Conservation (phyloP, 78 protist genomes). For the Dictyostelium intermedium region DNA sequence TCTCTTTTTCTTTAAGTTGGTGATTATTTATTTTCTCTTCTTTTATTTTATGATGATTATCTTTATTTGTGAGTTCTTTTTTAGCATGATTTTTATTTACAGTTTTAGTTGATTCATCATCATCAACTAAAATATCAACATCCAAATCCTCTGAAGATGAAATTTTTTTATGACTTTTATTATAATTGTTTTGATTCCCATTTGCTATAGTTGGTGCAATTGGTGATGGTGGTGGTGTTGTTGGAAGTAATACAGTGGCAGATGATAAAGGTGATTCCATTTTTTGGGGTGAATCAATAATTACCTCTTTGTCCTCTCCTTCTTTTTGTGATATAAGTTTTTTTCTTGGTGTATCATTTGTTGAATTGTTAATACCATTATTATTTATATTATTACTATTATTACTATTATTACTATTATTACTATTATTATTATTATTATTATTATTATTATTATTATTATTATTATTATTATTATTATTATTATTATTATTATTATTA, state of each 20-base stretch:
- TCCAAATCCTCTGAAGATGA: constrained; percentile 24
- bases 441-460: not conserved
- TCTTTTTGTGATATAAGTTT: not conserved
- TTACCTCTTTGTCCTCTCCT: not conserved
- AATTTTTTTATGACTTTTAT: not conserved
- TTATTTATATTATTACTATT: not conserved
- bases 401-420: not conserved
- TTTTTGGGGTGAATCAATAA: constrained; percentile 30
- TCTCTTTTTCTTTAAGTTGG: not conserved
- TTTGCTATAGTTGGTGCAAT: not conserved
- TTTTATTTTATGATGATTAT: no score
- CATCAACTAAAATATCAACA: constrained; percentile 47
- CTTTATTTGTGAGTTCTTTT: not conserved
- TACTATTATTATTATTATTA: not conserved
- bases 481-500: not conserved
- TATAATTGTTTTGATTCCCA: not conserved
- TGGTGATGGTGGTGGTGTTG: not conserved
- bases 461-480: not conserved
- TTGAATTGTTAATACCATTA: not conserved
- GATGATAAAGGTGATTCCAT: not conserved
- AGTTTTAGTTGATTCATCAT: not conserved
- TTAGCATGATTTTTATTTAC: not conserved
- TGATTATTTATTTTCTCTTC: no score
- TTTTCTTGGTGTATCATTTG: not conserved
- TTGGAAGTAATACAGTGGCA: not conserved